A percentile compares a stretch with the other conserved stretches of the same genome.
Conservation (phyloP, 2,329 filamentous ascomycete genomes). For the Fonsecaea pedrosoi region DNA sequence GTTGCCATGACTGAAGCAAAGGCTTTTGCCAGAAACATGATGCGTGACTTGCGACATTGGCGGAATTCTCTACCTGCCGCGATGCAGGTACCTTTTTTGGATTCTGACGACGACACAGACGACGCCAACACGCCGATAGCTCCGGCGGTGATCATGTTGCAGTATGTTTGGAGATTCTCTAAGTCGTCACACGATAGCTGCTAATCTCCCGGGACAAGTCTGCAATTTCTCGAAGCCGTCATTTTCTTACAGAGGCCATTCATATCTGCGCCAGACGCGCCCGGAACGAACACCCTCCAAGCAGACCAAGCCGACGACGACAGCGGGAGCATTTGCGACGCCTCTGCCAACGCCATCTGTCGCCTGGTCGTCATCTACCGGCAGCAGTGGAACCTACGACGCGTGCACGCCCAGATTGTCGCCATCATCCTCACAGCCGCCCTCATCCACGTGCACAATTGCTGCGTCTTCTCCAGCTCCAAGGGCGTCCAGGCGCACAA, state of each 20-base stretch:
- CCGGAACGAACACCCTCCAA: not conserved
- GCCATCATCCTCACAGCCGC: slow-evolving; percentile 11
- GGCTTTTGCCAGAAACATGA: slow-evolving; percentile 9
- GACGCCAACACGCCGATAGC: not conserved
- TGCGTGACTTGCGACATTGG: slow-evolving; percentile 1
- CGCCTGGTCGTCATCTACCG: slow-evolving; percentile 7
- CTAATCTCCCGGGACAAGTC: not conserved
- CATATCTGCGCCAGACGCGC: not conserved
- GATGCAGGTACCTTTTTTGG: not conserved
- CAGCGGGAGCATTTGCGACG: slow-evolving; percentile 10
- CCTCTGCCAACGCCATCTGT: slow-evolving; percentile 14
- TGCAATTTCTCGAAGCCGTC: slow-evolving; percentile 13
- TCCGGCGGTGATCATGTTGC: slow-evolving; percentile 4
- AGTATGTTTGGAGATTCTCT: not conserved
- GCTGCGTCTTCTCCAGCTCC: slow-evolving; percentile 35
- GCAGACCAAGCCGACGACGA: not conserved
- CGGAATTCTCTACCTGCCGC: not conserved
- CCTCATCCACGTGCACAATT: slow-evolving; percentile 16
- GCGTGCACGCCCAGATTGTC: slow-evolving; percentile 13
- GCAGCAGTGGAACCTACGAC: slow-evolving; percentile 6
- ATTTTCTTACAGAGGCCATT: slow-evolving; percentile 16
- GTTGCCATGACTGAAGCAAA: not conserved
- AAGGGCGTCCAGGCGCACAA: slow-evolving; percentile 48
- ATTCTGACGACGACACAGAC: not conserved
- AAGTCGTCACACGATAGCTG: not conserved